Percentiles rank a stretch among this genome's conserved stretches.
phyloP scores from a whole-genome alignment of 345 rosid species.

The Camelina laxa region DNA sequence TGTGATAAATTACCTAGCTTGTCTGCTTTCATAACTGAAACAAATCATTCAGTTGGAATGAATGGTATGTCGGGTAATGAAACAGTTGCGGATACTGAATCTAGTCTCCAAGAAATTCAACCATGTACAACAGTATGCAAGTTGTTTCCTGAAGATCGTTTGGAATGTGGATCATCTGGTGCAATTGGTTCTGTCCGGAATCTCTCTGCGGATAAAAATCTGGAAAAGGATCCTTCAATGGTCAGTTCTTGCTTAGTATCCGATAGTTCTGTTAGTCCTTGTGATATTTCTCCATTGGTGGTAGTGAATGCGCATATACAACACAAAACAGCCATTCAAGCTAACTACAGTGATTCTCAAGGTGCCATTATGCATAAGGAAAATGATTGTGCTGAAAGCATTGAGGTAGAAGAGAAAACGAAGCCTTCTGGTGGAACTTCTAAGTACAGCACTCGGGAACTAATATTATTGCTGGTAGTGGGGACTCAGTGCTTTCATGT shows the following conservation, averaged over 20 bases:
- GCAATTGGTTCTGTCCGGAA: constrained; percentile 41
- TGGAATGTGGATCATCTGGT: constrained; percentile 45
- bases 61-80: constrained; percentile 37
- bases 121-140: constrained; percentile 37
- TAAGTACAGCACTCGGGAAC: constrained; percentile 20
- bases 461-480: constrained; percentile 22
- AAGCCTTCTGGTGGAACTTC: constrained; percentile 22
- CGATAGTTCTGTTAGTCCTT: constrained; percentile 41
- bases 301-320: constrained; percentile 42
- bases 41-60: constrained; percentile 40
- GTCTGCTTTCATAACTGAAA: constrained; percentile 36
- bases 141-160: constrained; percentile 36
- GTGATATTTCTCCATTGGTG: constrained; percentile 33
- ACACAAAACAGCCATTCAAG: constrained; percentile 38
- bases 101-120: constrained; percentile 40
- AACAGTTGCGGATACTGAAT: constrained; percentile 32
- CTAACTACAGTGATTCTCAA: constrained; percentile 35
- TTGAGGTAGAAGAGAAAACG: constrained; percentile 22
- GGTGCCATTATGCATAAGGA: constrained; percentile 44
- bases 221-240: constrained; percentile 30
- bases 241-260: constrained; percentile 36
- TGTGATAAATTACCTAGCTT: constrained; percentile 44
- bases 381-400: constrained; percentile 27
- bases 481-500: constrained; percentile 29
- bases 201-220: constrained; percentile 40